phyloP scores from a whole-genome alignment of 495 filamentous ascomycete species.

The Aspergillus bertholletiae region DNA sequence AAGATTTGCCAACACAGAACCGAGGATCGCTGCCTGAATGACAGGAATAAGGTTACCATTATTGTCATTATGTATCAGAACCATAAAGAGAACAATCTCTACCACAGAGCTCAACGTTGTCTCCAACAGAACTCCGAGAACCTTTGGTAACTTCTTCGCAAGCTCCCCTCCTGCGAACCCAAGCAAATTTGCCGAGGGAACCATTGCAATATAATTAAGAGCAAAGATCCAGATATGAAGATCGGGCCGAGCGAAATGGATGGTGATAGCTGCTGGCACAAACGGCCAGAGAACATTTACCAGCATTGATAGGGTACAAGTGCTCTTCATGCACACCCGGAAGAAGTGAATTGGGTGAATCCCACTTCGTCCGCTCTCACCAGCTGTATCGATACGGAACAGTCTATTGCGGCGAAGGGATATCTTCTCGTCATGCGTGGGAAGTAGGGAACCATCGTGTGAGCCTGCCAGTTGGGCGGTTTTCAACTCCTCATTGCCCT shows the following conservation, averaged over 20 bases:
- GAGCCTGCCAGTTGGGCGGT: not conserved
- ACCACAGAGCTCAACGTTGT: conserved; percentile 74
- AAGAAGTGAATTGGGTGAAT: conserved; percentile 60
- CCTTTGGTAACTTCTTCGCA: conserved; percentile 73
- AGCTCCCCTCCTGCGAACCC: conserved; percentile 83
- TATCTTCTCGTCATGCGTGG: conserved; percentile 24
- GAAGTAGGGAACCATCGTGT: conserved; percentile 20
- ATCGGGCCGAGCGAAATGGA: conserved; percentile 61
- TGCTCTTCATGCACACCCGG: conserved; percentile 56
- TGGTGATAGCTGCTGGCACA: conserved; percentile 62
- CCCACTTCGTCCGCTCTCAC: conserved; percentile 61
- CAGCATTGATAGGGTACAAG: conserved; percentile 50
- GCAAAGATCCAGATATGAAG: conserved; percentile 62
- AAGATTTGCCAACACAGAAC: conserved; percentile 76
- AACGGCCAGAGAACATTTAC: conserved; percentile 76
- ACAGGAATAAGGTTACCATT: conserved; percentile 56
- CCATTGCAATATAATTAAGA: conserved; percentile 77
- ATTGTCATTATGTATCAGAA: conserved; percentile 48
- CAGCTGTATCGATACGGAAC: conserved; percentile 53
- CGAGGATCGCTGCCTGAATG: conserved; percentile 79
- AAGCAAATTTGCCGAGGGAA: conserved; percentile 82
- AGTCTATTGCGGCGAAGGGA: conserved; percentile 17
- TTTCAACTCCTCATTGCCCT: not conserved
- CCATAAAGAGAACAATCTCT: conserved; percentile 81
- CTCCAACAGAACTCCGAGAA: conserved; percentile 73